phyloP scores from a whole-genome alignment of 768 basidiomycete genomes.

The Pulveroboletus sp. region DNA sequence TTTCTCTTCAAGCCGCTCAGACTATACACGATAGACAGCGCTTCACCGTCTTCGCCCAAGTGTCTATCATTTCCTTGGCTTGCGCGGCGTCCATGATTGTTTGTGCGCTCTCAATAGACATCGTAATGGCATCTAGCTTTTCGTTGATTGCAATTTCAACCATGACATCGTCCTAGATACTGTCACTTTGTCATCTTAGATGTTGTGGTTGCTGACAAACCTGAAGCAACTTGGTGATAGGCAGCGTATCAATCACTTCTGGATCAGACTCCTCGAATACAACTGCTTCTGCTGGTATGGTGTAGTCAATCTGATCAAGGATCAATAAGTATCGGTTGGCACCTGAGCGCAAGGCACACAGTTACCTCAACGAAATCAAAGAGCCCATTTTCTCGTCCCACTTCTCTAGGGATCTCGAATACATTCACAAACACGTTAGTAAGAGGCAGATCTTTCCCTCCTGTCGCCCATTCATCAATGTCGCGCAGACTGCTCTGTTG shows the following conservation, averaged over 20 bases:
- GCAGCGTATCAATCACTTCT: constrained; percentile 14
- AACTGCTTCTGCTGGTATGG: constrained; percentile 24
- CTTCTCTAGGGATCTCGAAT: constrained; percentile 34
- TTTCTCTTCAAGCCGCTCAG: background rate
- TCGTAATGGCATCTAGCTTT: constrained; percentile 13
- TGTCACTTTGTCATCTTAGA: background rate
- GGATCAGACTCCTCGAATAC: constrained; percentile 8
- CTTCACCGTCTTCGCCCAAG: constrained; percentile 21
- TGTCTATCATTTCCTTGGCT: constrained; percentile 17
- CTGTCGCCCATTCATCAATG: constrained; percentile 38
- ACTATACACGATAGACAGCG: constrained; percentile 5
- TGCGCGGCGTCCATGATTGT: constrained; percentile 11
- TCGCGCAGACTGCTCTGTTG: constrained; percentile 39
- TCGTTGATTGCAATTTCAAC: constrained; percentile 28
- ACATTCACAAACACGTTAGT: constrained; percentile 47
- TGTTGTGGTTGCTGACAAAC: constrained; percentile 18
- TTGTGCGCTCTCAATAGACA: constrained; percentile 22
- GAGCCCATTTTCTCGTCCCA: constrained; percentile 12
- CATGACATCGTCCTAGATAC: constrained; percentile 33
- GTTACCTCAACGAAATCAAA: constrained; percentile 37
- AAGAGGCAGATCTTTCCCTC: constrained; percentile 28
- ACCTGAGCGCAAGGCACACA: background rate
- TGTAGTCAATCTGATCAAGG: constrained; percentile 33
- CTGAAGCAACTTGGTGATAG: constrained; percentile 24
- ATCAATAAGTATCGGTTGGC: background rate